Evolutionary conservation across 805 yeast genomes (phyloP), one percentile per base, ranked within the genome.

Genomic region (Suhomyces vadensis): DNA sequence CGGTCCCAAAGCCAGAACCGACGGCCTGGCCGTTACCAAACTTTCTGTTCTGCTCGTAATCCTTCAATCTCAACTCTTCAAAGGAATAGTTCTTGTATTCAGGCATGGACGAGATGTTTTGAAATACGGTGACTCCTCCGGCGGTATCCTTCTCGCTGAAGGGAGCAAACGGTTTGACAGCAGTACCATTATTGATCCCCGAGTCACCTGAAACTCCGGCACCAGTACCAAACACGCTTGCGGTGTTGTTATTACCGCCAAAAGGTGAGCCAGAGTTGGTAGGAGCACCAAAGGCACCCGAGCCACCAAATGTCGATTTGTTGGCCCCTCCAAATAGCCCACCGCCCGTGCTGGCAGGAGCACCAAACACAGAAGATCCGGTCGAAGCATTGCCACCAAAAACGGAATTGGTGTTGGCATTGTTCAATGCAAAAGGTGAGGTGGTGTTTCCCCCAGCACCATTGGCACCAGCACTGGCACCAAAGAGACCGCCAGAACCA

Each of bases 1-100:
- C 57, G 50, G 48, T 50, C 11, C 65, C 63, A 37, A 58, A 57
- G 11, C 63, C 64, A 35, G 56, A 50, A 5, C 42, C 46, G 50
- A 72, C 65, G 3, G 55, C 57, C 1, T 60, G 39, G 3, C 60
- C 46, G 49, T 70, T 79, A 11, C 87, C 91, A 50, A 51, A 80
- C 48, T 80, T 75, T 58, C 94, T 75, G 43, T 79, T 80, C 51
- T 82, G 86, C 54, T 81, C 80, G 61, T 94, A 94, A 67, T 94
- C 99, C 63, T 85, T 92, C 54, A 78, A 71, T 60, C 99, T 79
- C 64, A 94, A 77, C 61, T 94, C 99, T 63, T 90, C 97, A 57
- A 83, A 78, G 0, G 96, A 87, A 55, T 65, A 87, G 54, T 82
- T 82, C 54, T 77, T 77, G 61, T 92, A 94, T 63, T 89, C 96